phyloP scores from a whole-genome alignment of 208 protist genomes.

The Herpetomonas samuelpessoai region DNA sequence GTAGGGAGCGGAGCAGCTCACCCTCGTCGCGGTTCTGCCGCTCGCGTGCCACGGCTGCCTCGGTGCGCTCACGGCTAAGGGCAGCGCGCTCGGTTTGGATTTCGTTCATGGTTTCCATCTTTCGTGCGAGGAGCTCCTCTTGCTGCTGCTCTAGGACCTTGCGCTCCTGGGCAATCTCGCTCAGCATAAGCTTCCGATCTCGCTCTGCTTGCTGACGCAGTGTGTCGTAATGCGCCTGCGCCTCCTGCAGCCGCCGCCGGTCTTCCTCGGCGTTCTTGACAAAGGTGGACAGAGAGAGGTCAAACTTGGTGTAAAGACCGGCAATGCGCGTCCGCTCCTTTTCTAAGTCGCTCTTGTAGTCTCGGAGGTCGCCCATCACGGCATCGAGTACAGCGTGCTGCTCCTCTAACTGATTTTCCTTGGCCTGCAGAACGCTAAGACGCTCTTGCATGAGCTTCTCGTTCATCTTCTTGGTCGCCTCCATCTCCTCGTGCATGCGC shows the following conservation, averaged over 20 bases:
- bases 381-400: constrained; percentile 49
- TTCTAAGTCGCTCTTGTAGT: constrained; percentile 52
- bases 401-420: constrained; percentile 57
- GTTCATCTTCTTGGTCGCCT: constrained; percentile 62
- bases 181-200: constrained; percentile 72
- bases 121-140: constrained; percentile 73
- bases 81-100: constrained; percentile 75
- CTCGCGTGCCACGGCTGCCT: constrained; percentile 67
- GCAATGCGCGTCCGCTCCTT: constrained; percentile 66
- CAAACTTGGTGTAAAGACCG: constrained; percentile 74
- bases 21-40: constrained; percentile 79
- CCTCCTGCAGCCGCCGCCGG: constrained; percentile 52
- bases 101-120: constrained; percentile 69
- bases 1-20: constrained; percentile 65
- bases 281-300: constrained; percentile 64
- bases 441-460: constrained; percentile 66
- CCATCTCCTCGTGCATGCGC: constrained; percentile 61
- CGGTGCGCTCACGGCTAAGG: constrained; percentile 62
- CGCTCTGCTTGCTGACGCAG: constrained; percentile 78
- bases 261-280: constrained; percentile 73
- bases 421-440: constrained; percentile 38
- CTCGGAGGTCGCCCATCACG: constrained; percentile 59
- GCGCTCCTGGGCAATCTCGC: constrained; percentile 77
- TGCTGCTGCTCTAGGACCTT: constrained; percentile 82
- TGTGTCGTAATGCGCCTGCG: constrained; percentile 74